A percentile compares a stretch with the other conserved stretches of the same genome.
These are phyloP conservation scores for Sclerotinia borealis DNA, from an alignment of 2,329 filamentous ascomycete genomes.

Conservation along the genomic window DNA sequence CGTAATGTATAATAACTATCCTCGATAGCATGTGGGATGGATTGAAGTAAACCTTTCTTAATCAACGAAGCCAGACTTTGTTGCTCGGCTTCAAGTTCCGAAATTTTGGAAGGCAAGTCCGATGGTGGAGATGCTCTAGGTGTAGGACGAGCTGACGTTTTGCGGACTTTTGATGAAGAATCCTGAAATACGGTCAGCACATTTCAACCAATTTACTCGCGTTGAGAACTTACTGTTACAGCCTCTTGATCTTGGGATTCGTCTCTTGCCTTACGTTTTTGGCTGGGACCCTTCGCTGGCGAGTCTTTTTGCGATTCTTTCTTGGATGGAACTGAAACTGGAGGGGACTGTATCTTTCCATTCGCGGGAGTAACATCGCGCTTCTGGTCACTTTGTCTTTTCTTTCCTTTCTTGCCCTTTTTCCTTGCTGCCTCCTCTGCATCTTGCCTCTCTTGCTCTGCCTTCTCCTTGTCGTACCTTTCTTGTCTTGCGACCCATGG, in stretches of 20 bases:
- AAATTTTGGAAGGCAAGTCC: slow-evolving; percentile 46
- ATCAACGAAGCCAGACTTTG: slow-evolving; percentile 65
- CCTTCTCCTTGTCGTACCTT: slow-evolving; percentile 49
- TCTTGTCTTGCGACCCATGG: slow-evolving; percentile 73
- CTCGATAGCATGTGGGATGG: slow-evolving; percentile 63
- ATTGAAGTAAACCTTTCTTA: slow-evolving; percentile 60
- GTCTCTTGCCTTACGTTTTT: slow-evolving; percentile 40
- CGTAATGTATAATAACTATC: slow-evolving; percentile 56
- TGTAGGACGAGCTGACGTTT: slow-evolving; percentile 46
- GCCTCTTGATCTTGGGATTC: slow-evolving; percentile 47
- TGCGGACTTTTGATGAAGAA: slow-evolving; percentile 44
- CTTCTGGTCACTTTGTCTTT: slow-evolving; percentile 57
- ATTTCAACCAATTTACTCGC: slow-evolving; percentile 4
- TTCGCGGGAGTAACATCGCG: slow-evolving; percentile 39
- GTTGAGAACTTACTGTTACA: slow-evolving; percentile 38
- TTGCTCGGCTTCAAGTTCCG: slow-evolving; percentile 55
- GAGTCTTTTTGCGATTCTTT: slow-evolving; percentile 15
- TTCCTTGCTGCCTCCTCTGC: slow-evolving; percentile 37
- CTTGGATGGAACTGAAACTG: slow-evolving; percentile 33
- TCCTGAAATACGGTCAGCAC: slow-evolving; percentile 31
- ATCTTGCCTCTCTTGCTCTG: slow-evolving; percentile 48
- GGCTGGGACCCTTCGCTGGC: slow-evolving; percentile 29
- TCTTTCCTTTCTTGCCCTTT: slow-evolving; percentile 53
- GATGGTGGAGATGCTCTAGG: slow-evolving; percentile 22
- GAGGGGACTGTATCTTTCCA: slow-evolving; percentile 28